Base-by-base conservation (phyloP, 2,329 filamentous ascomycete genomes). In the Aureobasidium mangrovei region DNA sequence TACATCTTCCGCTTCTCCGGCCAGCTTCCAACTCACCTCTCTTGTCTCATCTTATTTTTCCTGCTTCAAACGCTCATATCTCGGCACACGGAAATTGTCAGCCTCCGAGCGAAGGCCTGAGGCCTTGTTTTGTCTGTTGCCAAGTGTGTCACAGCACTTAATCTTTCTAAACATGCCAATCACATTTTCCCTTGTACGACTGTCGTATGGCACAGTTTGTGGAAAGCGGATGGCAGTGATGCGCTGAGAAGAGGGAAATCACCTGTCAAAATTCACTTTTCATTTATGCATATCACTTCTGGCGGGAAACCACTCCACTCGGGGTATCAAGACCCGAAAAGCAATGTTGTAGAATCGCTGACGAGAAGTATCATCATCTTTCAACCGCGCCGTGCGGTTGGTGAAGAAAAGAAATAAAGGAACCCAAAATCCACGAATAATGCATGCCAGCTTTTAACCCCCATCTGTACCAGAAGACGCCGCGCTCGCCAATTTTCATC, bases 21-120 rank as follows among this genome's bases (percentile, higher is more conserved):
- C 18, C 18, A 18, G 18, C 18, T 18, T 18, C 18, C 18, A 18
- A 18, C 18, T 18, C 18, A 18, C 18, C 18, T 18, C 18, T 18
- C 45, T 29, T 26, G n/a, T 27, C 5, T 51, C 29, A 24, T 33
- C 36, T 42, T 29, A 51, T 41, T 38, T 51, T 38, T 33, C 18
- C 18, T 18, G 18, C 18, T 18, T 18, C 18, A 35, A 51, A 51
- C 47, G 47, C 47, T 51, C 47, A 51, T 51, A 51, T 33, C 47
- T 51, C 47, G 47, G 47, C 28, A 29, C 47, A 39, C 47, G 47
- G 47, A 51, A 31, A 41, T 51, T 35, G 12, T 41, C 38, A n/a
- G 31, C 36, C 10, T 32, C 46, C 36, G 46, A 49, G 46, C 27
- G 2, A 28, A 27, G 8, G 39, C 36, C 18, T 18, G 18, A 18